A percentile compares a stretch with the other conserved stretches of the same genome.
phyloP scores from a whole-genome alignment of 371 early-diverging fungal genomes.

The Rhizopus stolonifer region DNA sequence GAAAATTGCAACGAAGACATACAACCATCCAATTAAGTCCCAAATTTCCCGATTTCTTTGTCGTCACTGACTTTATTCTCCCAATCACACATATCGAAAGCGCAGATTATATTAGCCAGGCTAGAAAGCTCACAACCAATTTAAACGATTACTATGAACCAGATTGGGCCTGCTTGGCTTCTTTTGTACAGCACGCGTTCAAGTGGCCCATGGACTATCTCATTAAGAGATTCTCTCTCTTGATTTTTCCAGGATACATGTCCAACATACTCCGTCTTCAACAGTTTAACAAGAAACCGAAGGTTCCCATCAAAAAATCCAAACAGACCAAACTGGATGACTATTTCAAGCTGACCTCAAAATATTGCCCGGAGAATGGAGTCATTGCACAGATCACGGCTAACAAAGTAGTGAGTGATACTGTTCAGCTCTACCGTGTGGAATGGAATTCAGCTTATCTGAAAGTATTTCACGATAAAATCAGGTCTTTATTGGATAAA shows the following conservation, averaged over 20 bases:
- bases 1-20: conserved; percentile 6
- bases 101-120: neutral
- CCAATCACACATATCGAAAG: conserved; percentile 16
- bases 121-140: neutral
- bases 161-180: conserved; percentile 12
- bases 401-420: neutral
- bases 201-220: conserved; percentile 14
- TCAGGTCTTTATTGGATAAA: conserved; percentile 1
- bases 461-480: neutral
- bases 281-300: neutral
- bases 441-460: conserved; percentile 11
- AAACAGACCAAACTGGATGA: conserved; percentile 1
- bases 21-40: conserved; percentile 11
- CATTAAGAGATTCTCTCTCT: conserved; percentile 8
- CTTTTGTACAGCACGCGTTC: conserved; percentile 12
- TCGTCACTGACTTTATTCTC: conserved; percentile 21
- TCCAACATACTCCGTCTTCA: conserved; percentile 1
- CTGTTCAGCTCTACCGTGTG: conserved; percentile 11
- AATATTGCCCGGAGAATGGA: neutral
- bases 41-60: conserved; percentile 16
- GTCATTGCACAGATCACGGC: neutral
- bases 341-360: neutral
- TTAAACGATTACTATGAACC: conserved; percentile 14
- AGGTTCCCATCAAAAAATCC: neutral
- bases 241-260: conserved; percentile 24